Percentiles rank a stretch among this genome's conserved stretches.
Evolutionary conservation across 352 stramenopile genomes (phyloP).

Genomic region (Pythium insidiosum): DNA sequence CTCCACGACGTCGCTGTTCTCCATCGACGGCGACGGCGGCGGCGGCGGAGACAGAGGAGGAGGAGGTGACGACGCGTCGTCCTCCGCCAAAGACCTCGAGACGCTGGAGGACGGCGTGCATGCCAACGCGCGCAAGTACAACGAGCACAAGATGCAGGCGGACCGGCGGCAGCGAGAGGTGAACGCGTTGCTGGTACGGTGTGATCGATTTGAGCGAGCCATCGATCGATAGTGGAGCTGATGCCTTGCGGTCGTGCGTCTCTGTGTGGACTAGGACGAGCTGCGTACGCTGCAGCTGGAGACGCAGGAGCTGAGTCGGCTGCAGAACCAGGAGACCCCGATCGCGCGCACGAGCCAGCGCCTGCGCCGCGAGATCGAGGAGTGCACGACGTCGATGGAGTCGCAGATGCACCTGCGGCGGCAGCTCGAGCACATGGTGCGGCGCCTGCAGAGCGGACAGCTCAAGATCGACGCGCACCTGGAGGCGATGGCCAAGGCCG

Average conservation of each 20-base stretch:
- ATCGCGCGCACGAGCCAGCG: slow-evolving; percentile 59
- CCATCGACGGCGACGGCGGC: too few relatives aligned
- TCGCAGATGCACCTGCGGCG: slow-evolving; percentile 68
- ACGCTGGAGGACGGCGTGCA: slow-evolving; percentile 65
- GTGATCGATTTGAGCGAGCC: too few relatives aligned
- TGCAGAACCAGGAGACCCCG: slow-evolving; percentile 74
- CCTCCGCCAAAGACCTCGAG: slow-evolving; percentile 49
- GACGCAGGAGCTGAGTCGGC: slow-evolving; percentile 51
- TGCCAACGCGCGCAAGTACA: slow-evolving; percentile 66
- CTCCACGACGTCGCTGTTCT: background rate
- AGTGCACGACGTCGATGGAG: slow-evolving; percentile 65
- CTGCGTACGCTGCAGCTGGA: slow-evolving; percentile 60
- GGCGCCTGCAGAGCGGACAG: slow-evolving; percentile 64
- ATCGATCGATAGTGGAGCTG: background rate
- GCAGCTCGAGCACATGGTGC: slow-evolving; percentile 79
- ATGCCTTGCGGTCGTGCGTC: background rate
- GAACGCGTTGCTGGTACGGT: slow-evolving; percentile 35
- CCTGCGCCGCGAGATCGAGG: slow-evolving; percentile 63
- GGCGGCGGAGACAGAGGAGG: background rate
- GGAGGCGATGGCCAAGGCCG: slow-evolving; percentile 49
- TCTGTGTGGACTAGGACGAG: slow-evolving; percentile 35
- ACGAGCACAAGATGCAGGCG: slow-evolving; percentile 64
- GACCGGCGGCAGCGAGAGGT: slow-evolving; percentile 62
- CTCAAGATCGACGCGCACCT: slow-evolving; percentile 65
- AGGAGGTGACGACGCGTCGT: slow-evolving; percentile 14